Percentiles rank a stretch among this genome's conserved stretches.
phyloP scores from a whole-genome alignment of 371 early-diverging fungal genomes.

The Choanephora cucurbitarum region DNA sequence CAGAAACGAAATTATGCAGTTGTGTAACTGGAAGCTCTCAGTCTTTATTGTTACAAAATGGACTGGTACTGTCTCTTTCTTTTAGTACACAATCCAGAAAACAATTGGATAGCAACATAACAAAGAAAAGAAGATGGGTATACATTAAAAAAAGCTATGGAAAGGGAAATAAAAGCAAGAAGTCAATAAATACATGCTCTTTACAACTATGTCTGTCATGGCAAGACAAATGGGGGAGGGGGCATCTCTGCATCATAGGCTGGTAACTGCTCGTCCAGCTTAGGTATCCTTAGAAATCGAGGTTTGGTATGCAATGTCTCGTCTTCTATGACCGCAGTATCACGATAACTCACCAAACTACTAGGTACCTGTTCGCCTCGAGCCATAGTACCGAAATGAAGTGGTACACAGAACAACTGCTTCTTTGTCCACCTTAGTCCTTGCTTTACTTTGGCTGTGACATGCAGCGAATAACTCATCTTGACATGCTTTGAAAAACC shows the following conservation, averaged over 20 bases:
- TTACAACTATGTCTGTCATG: neutral
- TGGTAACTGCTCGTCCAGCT: conserved; percentile 20
- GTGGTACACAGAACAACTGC: conserved; percentile 12
- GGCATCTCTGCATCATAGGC: conserved; percentile 17
- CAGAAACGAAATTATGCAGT: too few species aligned
- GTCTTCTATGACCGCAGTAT: conserved; percentile 11
- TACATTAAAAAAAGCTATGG: too few species aligned
- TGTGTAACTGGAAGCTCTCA: too few species aligned
- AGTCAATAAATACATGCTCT: too few species aligned
- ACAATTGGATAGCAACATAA: too few species aligned
- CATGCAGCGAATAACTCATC: conserved; percentile 14
- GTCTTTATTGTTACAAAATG: too few species aligned
- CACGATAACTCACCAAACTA: conserved; percentile 13
- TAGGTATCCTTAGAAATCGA: conserved; percentile 14
- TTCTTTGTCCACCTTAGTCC: conserved; percentile 15
- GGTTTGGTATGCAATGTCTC: conserved; percentile 20
- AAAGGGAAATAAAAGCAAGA: neutral
- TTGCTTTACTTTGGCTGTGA: conserved; percentile 15
- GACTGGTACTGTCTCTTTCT: too few species aligned
- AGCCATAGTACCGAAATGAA: conserved; percentile 21
- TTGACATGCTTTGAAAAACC: conserved; percentile 16
- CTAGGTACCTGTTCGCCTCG: conserved; percentile 11
- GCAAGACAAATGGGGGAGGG: conserved; percentile 5
- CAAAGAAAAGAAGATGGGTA: too few species aligned
- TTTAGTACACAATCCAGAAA: too few species aligned